Evolutionary conservation across 441 rosid species (phyloP), one percentile per base, ranked within the genome.

Genomic region (Manihot esculenta): DNA sequence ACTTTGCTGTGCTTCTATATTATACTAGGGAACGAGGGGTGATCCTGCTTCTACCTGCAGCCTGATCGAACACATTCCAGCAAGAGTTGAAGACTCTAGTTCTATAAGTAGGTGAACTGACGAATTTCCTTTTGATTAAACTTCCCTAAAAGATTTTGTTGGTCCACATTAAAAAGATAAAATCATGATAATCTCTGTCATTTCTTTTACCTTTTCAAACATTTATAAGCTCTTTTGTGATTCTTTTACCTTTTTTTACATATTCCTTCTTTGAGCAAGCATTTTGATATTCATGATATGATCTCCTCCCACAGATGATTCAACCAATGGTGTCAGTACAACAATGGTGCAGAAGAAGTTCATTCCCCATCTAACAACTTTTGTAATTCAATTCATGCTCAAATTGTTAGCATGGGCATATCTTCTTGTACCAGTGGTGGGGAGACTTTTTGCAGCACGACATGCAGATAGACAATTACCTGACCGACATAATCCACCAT

Each of bases 381-480:
- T 69, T 61, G 57, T 79, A 65, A 78, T 81, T 74, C 69, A 44
- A 70, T 81, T 86, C 59, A 48, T 84, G 63, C 45, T 85, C 67
- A 89, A 88, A 76, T 73, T 92, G 59, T 73, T 89, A 26, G 86
- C 84, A 27, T 79, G 79, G 83, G 27, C 87, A 47, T 81, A 73
- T 84, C 76, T 88, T 68, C 71, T 87, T 56, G 73, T 82, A 54
- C 84, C 78, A 62, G 42, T 83, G 76, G 66, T 84, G 77, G 74
- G 86, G 74, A 84, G 85, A 75, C 45, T 64, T 65, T 77, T 86
- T 65, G 53, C 77, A 76, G 81, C 69, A 49, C 85, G 74, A 79
- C 73, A 33, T 59, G 61, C 64, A 54, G 72, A 64, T 17, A 30
- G 71, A 65, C 79, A 44, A 69, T n/a, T 70, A 62, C 85, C 79